These are phyloP conservation scores for Dichotomocladium elegans DNA, from an alignment of 371 early-diverging fungal species.

Conservation along the genomic window DNA sequence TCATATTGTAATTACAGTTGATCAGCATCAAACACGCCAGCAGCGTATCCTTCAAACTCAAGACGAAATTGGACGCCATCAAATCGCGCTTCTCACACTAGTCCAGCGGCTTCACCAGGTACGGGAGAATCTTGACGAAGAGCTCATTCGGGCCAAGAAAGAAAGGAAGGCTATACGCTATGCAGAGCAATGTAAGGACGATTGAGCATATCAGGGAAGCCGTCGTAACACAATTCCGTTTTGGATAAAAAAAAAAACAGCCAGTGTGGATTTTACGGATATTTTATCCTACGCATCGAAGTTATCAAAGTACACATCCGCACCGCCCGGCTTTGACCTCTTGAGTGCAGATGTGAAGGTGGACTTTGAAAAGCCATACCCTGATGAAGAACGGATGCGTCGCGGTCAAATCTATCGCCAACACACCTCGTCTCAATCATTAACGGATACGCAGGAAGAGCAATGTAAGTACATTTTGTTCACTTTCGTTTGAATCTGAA, in stretches of 20 bases:
- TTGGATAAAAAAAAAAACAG: slow-evolving; percentile 9
- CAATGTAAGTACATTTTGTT: slow-evolving; percentile 18
- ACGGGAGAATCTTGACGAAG: slow-evolving; percentile 25
- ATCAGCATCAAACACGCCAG: slow-evolving; percentile 43
- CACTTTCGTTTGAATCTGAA: no score
- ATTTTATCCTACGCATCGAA: slow-evolving; percentile 42
- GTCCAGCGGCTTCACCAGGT: slow-evolving; percentile 30
- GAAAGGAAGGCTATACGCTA: slow-evolving; percentile 34
- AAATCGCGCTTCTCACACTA: slow-evolving; percentile 25
- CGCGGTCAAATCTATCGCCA: slow-evolving; percentile 45
- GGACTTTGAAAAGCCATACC: slow-evolving; percentile 51
- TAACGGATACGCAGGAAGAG: slow-evolving; percentile 20
- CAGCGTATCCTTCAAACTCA: slow-evolving; percentile 39
- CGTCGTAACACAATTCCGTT: background rate
- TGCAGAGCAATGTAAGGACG: slow-evolving; percentile 29
- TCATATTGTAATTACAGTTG: slow-evolving; percentile 22
- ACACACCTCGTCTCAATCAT: slow-evolving; percentile 4
- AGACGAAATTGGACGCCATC: slow-evolving; percentile 39
- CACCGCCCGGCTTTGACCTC: slow-evolving; percentile 44
- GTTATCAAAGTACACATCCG: slow-evolving; percentile 46
- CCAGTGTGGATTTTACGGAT: slow-evolving; percentile 45
- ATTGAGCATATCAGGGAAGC: background rate
- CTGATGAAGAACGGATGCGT: slow-evolving; percentile 51
- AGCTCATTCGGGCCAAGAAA: slow-evolving; percentile 25
- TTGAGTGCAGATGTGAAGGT: slow-evolving; percentile 33